Base-by-base conservation (phyloP, 305 asterid species). In the Fraxinus albicans region DNA sequence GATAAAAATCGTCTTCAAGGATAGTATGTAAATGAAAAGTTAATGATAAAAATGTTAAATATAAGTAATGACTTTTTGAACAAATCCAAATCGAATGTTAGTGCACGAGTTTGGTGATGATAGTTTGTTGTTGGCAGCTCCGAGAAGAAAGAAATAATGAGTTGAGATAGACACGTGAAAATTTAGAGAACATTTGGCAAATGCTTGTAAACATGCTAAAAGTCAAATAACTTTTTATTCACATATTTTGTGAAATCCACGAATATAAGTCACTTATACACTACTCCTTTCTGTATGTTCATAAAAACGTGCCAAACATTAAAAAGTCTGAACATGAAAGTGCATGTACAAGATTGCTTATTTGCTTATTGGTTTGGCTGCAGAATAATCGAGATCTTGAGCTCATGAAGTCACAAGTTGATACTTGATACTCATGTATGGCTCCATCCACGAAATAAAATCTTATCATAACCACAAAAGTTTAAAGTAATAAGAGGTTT, bases 381-480 rank as follows among this genome's bases (percentile, higher is more conserved):
- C 99, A 95, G 77, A 86, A 83, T 70, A 94, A 95, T 86, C 87
- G 23, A 31, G 86, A 88, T 77, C 93, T 87, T 84, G 90, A 94
- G 98, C 99, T 98, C 42, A 87, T 94, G 76, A 95, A 94, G 86
- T 95, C 98, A 0, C 98, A 95, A 85, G 94, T 97, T 31, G 98
- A 95, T 95, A 81, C 94, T 97, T 25, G 27, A 25, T 25, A 25
- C 27, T 25, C 83, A 85, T 96, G 80, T 97, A 97, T 53, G 98
- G 98, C 76, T 97, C 99, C 36, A 47, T 15, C n/a, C n/a, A 47
- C 58, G 17, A 47, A 47, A 47, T 4, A 47, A 36, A 36, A 36
- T 36, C 9, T 36, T 36, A 23, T 10, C 34, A 65, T 33, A 2
- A 25, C 17, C 6, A 23, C 73, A 23, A 8, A 63, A 65, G 34